These are phyloP conservation scores for Wakefieldia striispora DNA, from an alignment of 768 basidiomycete species.

Conservation along the genomic window DNA sequence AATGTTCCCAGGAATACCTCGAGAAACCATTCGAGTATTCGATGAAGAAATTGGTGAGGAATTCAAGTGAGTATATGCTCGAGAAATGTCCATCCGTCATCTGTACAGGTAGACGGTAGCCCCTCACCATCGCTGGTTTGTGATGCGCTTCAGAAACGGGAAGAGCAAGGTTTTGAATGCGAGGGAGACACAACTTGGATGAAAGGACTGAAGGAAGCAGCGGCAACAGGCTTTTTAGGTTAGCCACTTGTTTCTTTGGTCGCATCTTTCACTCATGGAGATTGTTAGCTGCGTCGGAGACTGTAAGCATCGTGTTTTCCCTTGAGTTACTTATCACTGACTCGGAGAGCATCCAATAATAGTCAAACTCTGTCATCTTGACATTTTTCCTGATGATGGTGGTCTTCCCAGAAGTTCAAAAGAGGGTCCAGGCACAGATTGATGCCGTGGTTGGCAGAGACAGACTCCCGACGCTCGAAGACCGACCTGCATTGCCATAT, in stretches of 20 bases:
- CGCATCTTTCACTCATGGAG: not conserved
- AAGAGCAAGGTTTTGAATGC: not conserved
- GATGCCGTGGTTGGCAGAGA: not conserved
- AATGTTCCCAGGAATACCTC: not conserved
- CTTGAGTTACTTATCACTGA: not conserved
- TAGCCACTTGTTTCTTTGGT: not conserved
- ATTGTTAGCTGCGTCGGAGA: not conserved
- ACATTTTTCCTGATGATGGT: no score
- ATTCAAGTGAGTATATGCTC: no score
- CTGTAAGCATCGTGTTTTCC: not conserved
- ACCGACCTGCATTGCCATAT: no score
- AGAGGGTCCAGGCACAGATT: not conserved
- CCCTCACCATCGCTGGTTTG: constrained; percentile 3
- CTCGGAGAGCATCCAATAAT: not conserved
- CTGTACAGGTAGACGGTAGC: not conserved
- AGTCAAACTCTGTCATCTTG: not conserved
- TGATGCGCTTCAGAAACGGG: constrained; percentile 2
- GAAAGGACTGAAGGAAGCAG: constrained; percentile 2
- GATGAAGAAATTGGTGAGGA: constrained; percentile 5
- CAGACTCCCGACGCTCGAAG: not conserved
- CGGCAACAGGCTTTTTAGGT: constrained; percentile 12
- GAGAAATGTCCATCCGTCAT: no score
- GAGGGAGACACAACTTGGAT: constrained; percentile 5
- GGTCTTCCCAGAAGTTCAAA: not conserved
- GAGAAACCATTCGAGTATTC: constrained; percentile 1